Base-by-base conservation (phyloP, 2,329 filamentous ascomycete genomes). In the Dendryphion nanum region DNA sequence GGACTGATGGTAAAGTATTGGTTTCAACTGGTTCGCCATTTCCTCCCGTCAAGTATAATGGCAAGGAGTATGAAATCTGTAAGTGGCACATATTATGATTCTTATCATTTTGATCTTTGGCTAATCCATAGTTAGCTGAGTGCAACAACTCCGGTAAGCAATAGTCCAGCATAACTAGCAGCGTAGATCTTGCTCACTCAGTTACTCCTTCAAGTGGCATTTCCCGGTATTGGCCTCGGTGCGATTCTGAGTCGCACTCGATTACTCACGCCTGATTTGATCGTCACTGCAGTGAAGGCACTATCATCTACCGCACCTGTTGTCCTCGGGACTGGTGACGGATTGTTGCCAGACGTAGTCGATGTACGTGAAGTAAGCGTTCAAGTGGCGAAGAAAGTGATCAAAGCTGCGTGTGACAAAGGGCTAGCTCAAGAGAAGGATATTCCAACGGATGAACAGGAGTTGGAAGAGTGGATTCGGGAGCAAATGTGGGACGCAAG, bases 61-160 rank as follows among this genome's bases (percentile, higher is more conserved):
- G 77, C 0, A 69, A 67, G 29, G 69, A 73, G 50, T 75, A 75
- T 38, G 76, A 80, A 29, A 73, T 82, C 14, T 71, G 74, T 76
- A 56, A 55, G 67, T 44, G 69, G 76, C 41, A 10, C 10, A 31
- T 3, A 6, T 16, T 5, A 28, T 26, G 30, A 13, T 19, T 33
- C 5, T 16, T 18, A 13, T 19, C 4, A 7, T 5, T 10, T 5
- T 28, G 17, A 43, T 56, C 16, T 8, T 13, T 24, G 6, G 19
- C 18, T 30, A 32, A 29, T 52, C 30, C n/a, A 12, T 13, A 4
- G 16, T 8, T 77, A 56, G 87, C 87, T 17, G 89, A 95, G 64
- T 95, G 89, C 69, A 95, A 95, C 69, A 95, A 95, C 67, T 85
- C 82, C 1, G 86, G 86, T 21, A 85, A n/a, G n/a, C n/a, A n/a